Evolutionary conservation across 2,329 filamentous ascomycete species (phyloP).

Genomic region (Calonectria pseudoturangicola): DNA sequence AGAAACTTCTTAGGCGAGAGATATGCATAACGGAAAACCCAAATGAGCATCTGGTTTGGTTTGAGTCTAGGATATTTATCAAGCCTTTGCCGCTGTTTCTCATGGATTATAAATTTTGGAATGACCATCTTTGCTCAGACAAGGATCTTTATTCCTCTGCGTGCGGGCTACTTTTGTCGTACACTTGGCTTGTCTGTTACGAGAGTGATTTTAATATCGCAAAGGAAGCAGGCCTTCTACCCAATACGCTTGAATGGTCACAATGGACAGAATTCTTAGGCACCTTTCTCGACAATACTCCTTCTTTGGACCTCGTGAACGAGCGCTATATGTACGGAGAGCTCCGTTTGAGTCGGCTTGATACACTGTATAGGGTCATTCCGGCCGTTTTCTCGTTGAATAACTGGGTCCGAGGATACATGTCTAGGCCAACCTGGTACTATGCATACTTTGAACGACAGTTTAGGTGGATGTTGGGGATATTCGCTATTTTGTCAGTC

Average conservation of each 20-base stretch:
- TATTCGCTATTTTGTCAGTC: conserved; percentile 35
- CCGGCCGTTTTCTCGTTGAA: conserved; percentile 1
- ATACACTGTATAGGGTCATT: conserved; percentile 35
- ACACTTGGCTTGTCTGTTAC: conserved; percentile 31
- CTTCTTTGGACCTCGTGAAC: neutral
- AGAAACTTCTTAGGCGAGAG: conserved; percentile 31
- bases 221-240: conserved; percentile 19
- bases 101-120: conserved; percentile 32
- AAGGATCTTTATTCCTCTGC: conserved; percentile 15
- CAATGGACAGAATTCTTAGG: conserved; percentile 33
- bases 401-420: conserved; percentile 23
- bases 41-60: conserved; percentile 40
- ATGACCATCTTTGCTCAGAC: conserved; percentile 8
- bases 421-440: conserved; percentile 29
- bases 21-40: conserved; percentile 36
- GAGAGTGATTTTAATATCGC: conserved; percentile 34
- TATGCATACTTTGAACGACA: conserved; percentile 32
- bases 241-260: conserved; percentile 7
- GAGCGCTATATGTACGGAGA: conserved; percentile 41
- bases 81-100: conserved; percentile 38
- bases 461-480: conserved; percentile 33
- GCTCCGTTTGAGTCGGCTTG: conserved; percentile 39
- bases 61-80: conserved; percentile 33
- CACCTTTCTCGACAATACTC: neutral
- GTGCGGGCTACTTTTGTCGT: conserved; percentile 31